Percentiles rank a stretch among this genome's conserved stretches.
These are phyloP conservation scores for Pyrus betulifolia DNA, from an alignment of 306 rosid genomes.

Conservation along the genomic window DNA sequence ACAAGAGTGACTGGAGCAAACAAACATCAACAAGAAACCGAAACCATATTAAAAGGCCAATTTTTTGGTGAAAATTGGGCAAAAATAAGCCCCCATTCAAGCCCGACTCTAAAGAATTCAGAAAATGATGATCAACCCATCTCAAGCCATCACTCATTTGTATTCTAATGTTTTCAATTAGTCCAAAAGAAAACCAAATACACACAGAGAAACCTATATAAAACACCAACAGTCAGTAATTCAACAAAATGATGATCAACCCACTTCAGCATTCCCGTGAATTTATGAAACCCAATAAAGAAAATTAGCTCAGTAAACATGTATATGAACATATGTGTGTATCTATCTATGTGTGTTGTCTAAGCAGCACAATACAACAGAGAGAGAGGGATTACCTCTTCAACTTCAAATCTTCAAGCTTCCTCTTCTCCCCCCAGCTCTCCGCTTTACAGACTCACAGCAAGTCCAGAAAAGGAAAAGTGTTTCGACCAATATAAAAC, in stretches of 20 bases:
- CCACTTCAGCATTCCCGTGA: neutral
- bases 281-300: neutral
- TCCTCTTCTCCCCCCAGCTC: no score
- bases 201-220: constrained; percentile 3
- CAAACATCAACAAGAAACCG: neutral
- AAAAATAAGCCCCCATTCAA: neutral
- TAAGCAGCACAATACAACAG: neutral
- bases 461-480: no score
- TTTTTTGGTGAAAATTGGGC: neutral
- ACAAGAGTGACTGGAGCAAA: neutral
- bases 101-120: neutral
- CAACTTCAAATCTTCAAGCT: no score
- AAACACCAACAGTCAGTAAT: neutral
- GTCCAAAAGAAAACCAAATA: constrained; percentile 6
- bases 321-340: neutral
- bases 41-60: neutral
- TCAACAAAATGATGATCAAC: neutral
- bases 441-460: no score
- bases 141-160: constrained; percentile 16
- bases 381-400: constrained; percentile 4
- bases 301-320: neutral
- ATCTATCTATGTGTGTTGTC: neutral
- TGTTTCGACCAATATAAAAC: no score
- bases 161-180: constrained; percentile 1
- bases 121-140: constrained; percentile 13